phyloP scores from a whole-genome alignment of 2,329 filamentous ascomycete genomes.

The Xylariales sp. region DNA sequence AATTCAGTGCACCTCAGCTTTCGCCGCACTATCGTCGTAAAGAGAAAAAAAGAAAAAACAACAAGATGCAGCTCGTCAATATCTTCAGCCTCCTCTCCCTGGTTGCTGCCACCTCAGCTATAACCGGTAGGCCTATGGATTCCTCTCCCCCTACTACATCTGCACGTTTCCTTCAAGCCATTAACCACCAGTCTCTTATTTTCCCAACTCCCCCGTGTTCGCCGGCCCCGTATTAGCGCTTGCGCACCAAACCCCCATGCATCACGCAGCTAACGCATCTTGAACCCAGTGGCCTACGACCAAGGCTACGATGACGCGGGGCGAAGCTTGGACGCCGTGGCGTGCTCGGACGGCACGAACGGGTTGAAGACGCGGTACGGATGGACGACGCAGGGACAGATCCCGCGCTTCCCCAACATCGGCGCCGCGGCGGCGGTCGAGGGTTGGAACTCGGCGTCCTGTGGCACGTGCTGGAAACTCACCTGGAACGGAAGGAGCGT shows the following conservation, averaged over 20 bases:
- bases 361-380: conserved; percentile 72
- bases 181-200: neutral
- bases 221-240: too few species aligned
- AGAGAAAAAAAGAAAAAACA: neutral
- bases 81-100: conserved; percentile 48
- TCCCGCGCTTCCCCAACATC: conserved; percentile 65
- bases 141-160: neutral
- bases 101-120: conserved; percentile 45
- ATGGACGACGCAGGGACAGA: conserved; percentile 65
- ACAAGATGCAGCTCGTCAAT: conserved; percentile 50
- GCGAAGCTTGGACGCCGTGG: conserved; percentile 66
- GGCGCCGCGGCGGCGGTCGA: conserved; percentile 64
- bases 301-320: conserved; percentile 72
- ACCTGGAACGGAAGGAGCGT: conserved; percentile 63
- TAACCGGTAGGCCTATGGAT: conserved; percentile 39
- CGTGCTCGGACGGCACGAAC: conserved; percentile 76
- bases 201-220: neutral
- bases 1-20: neutral
- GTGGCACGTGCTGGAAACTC: conserved; percentile 70
- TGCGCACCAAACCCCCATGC: neutral
- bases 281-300: conserved; percentile 74
- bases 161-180: neutral
- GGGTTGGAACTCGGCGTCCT: conserved; percentile 67
- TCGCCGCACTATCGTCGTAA: neutral
- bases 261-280: conserved; percentile 36